phyloP scores from a whole-genome alignment of 2,329 filamentous ascomycete genomes.

The Gaeumannomyces tritici region DNA sequence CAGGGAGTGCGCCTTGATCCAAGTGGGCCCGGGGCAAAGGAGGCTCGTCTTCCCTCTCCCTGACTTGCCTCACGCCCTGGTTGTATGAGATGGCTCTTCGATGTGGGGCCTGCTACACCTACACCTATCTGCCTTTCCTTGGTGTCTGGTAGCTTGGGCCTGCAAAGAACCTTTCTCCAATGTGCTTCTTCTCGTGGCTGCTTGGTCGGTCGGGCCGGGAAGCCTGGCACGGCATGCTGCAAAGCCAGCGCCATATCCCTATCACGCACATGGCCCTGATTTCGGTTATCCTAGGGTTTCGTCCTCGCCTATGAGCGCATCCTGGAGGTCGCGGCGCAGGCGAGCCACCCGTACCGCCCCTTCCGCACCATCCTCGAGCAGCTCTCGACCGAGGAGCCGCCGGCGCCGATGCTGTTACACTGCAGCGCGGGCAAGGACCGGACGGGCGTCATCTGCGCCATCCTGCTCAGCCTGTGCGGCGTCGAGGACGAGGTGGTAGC shows the following conservation, averaged over 20 bases:
- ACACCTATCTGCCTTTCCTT: too few relatives aligned
- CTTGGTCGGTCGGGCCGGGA: too few relatives aligned
- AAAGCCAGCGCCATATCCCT: too few relatives aligned
- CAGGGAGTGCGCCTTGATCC: neutral
- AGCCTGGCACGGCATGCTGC: too few relatives aligned
- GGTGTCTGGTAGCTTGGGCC: too few relatives aligned
- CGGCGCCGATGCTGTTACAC: conserved; percentile 52
- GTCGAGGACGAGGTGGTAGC: conserved; percentile 51
- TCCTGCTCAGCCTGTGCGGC: conserved; percentile 55
- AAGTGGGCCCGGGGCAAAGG: neutral
- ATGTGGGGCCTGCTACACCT: neutral
- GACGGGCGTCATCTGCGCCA: conserved; percentile 59
- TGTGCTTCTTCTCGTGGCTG: neutral
- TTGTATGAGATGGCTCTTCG: neutral
- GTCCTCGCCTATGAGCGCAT: conserved; percentile 55
- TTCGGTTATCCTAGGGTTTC: conserved; percentile 40
- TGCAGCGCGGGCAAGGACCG: conserved; percentile 73
- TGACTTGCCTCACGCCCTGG: neutral
- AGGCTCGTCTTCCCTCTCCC: neutral
- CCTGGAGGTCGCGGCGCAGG: conserved; percentile 36
- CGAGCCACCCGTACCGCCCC: conserved; percentile 35
- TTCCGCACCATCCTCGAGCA: conserved; percentile 48
- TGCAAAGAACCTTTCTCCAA: too few relatives aligned
- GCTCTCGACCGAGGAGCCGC: conserved; percentile 30
- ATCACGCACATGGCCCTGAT: neutral